Evolutionary conservation across 257 asterid genomes (phyloP).

Genomic region (Ballota nigra): DNA sequence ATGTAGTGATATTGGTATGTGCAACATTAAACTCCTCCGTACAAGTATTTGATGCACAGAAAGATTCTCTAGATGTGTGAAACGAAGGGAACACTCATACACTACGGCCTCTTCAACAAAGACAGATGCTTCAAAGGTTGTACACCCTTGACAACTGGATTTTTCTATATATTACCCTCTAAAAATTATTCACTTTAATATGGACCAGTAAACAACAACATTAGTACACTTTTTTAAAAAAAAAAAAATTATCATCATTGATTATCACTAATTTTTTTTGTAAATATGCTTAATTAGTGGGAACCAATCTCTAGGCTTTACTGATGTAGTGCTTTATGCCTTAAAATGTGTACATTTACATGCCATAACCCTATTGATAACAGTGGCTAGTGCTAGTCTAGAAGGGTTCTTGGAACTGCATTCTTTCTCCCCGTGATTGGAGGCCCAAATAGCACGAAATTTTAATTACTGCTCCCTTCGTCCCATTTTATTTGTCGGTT

Average conservation of each 20-base stretch:
- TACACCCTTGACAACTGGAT: slow-evolving; percentile 34
- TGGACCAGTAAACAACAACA: slow-evolving; percentile 12
- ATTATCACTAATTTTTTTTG: slow-evolving; percentile 14
- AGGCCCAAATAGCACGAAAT: not conserved
- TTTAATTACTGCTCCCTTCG: no score
- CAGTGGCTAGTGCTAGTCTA: slow-evolving; percentile 12
- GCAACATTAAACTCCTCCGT: slow-evolving; percentile 38
- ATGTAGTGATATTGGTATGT: slow-evolving; percentile 27
- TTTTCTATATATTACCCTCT: not conserved
- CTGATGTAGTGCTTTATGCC: not conserved
- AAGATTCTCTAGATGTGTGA: slow-evolving; percentile 43
- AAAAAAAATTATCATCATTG: not conserved
- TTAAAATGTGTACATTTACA: not conserved
- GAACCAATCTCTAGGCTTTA: slow-evolving; percentile 34
- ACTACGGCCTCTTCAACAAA: slow-evolving; percentile 28
- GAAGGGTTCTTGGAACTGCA: not conserved
- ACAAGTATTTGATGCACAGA: slow-evolving; percentile 32
- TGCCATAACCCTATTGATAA: slow-evolving; percentile 4
- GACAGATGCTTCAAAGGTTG: slow-evolving; percentile 27
- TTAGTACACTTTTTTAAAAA: not conserved
- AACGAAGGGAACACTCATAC: slow-evolving; percentile 41
- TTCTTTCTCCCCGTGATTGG: not conserved
- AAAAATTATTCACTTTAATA: not conserved
- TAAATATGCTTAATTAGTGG: slow-evolving; percentile 19
- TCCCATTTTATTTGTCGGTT: no score